Base-by-base conservation (phyloP, 345 rosid species). In the Eucalyptus sp. region DNA sequence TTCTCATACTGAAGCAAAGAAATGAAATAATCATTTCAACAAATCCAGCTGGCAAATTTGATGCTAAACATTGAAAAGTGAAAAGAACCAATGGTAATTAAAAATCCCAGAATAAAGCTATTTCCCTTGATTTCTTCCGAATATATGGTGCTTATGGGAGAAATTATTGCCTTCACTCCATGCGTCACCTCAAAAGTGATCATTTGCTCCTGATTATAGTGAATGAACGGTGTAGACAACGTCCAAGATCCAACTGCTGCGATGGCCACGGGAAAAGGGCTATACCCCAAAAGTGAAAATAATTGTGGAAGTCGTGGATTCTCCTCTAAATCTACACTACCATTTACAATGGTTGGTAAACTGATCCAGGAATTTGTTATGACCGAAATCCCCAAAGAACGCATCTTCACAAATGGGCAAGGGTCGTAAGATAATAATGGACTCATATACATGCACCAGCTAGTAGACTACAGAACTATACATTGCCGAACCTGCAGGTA, bases 1-100 rank as follows among this genome's bases (percentile, higher is more conserved):
- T 94, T 98, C 89, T 97, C 95, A 90, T 96, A 95, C 99, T 97
- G 96, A 41, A 52, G 44, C 50, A 84, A 41, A 62, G 37, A 51
- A 87, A 89, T 14, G 25, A 27, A 64, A 14, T 13, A 0, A 20
- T 50, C n/a, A 86, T 49, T 37, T 50, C 22, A 16, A 64, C 9
- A 31, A 56, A 86, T 49, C 85, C 86, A 24, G 71, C 17, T 48
- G 20, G 43, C 37, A 68, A 5, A 86, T 52, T 68, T 10, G 37
- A 64, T 33, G 24, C 24, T n/a, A 85, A 89, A 56, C 66, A n/a
- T 84, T 54, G 44, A 86, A 52, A 86, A 51, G 11, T 16, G 22
- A 33, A 68, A 31, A 31, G 43, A 68, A 33, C 80, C 43, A 33
- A 31, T 33, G 24, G 43, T 8, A 20, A 66, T 31, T 31, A 66